Conservation (phyloP, 352 stramenopile species). For the Plasmopara viticola region DNA sequence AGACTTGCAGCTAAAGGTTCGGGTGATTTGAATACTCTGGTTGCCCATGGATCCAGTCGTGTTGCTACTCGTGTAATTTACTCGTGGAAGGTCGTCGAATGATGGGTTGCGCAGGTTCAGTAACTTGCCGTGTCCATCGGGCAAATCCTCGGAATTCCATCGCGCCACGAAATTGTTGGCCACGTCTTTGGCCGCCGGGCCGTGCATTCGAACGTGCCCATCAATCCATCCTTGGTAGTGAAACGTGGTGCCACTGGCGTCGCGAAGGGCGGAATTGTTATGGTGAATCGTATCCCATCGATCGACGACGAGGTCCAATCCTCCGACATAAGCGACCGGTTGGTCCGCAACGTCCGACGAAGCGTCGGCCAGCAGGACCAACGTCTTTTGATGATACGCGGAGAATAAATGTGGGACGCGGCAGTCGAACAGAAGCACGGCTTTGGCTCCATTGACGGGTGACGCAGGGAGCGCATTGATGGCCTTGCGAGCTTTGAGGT, state of each 20-base stretch:
- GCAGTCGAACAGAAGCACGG: constrained; percentile 47
- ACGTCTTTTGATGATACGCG: constrained; percentile 52
- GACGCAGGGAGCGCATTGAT: constrained; percentile 30
- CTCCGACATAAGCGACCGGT: constrained; percentile 41
- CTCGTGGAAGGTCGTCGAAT: constrained; percentile 24
- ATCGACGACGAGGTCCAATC: constrained; percentile 45
- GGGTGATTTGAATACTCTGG: constrained; percentile 19
- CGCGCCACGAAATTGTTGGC: constrained; percentile 45
- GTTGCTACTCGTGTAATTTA: constrained; percentile 31
- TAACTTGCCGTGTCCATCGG: constrained; percentile 22
- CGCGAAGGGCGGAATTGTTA: constrained; percentile 33
- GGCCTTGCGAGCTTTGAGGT: constrained; percentile 32
- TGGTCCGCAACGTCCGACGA: constrained; percentile 8
- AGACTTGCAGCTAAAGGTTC: constrained; percentile 22
- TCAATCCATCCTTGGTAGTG: constrained; percentile 52
- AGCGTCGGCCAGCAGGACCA: constrained; percentile 18
- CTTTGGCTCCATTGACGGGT: constrained; percentile 15
- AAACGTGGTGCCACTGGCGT: constrained; percentile 27
- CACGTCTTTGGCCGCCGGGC: constrained; percentile 43
- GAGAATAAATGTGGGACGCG: constrained; percentile 28
- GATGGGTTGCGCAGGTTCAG: constrained; percentile 38
- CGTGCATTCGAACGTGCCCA: constrained; percentile 36
- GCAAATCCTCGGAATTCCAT: constrained; percentile 41
- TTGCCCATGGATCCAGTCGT: constrained; percentile 19
- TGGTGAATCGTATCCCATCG: constrained; percentile 61